Base-by-base conservation (phyloP, 768 basidiomycete species). In the Tubosaeta brunneosetosa region DNA sequence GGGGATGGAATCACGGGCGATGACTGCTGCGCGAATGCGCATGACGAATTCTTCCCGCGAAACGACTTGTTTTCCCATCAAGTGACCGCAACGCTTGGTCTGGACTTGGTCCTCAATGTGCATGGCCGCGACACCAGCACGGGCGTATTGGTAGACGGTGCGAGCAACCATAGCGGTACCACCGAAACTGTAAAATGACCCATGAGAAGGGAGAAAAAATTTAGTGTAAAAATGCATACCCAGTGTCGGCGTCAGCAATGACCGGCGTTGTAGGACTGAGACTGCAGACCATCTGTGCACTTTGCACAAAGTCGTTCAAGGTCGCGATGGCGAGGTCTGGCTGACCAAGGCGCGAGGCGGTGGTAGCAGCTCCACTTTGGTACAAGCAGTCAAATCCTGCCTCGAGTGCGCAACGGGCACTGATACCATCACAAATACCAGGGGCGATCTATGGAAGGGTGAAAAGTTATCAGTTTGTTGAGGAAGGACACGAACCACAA, bases 51-150 rank as follows among this genome's bases (percentile, higher is more conserved):
- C 88, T 61, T 89, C 86, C 1, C 85, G 79, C 6, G 85, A 86
- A 33, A 90, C 86, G 40, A 90, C 86, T 64, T 88, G 86, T 68
- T 91, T 91, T 44, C 88, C 88, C 64, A 87, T 75, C 41, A 90
- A 71, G 64, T 90, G 88, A 1, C 88, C 87, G 54, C 87, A 90
- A 50, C 87, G 65, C 67, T 89, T 89, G 1, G 85, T 88, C 65
- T 88, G 88, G 1, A 88, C 85, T 69, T 90, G 87, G 61, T 88
- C 87, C 67, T 90, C 87, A 36, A 90, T 88, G 65, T 90, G 87
- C 61, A 87, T 74, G 4, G 74, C 88, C 16, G 87, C 88, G 19
- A 88, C 81, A 27, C 88, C 87, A 13, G 84, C 80, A 43, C 77
- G 77, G 4, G 72, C 78, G 55, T 88, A 89, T 65, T 86, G 80